Evolutionary conservation across 805 yeast genomes (phyloP).

Genomic region (Wickerhamiella australiensis): DNA sequence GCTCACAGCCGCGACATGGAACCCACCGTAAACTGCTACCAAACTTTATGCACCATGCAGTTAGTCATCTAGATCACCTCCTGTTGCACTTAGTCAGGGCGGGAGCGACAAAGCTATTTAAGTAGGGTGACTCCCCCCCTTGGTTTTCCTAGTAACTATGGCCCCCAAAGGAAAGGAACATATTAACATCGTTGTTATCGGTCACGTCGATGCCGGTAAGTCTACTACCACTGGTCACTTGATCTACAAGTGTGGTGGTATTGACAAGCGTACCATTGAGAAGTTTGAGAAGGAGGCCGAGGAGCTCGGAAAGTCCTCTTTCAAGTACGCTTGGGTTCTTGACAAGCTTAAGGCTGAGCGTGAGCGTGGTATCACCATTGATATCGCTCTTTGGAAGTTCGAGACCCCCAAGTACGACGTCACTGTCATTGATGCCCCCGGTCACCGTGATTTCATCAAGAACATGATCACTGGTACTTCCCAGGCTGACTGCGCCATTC

Average conservation of each 20-base stretch:
- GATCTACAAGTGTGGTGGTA: constrained; percentile 97
- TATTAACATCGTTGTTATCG: constrained; percentile 99
- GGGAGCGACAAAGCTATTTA: constrained; percentile 6
- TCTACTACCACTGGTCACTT: constrained; percentile 99
- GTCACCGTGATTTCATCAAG: constrained; percentile 94
- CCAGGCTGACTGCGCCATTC: constrained; percentile 85
- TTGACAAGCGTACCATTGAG: constrained; percentile 96
- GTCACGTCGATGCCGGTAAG: constrained; percentile 99
- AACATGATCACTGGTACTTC: constrained; percentile 93
- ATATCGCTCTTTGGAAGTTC: constrained; percentile 86
- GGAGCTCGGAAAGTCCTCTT: constrained; percentile 93
- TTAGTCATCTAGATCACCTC: constrained; percentile 5
- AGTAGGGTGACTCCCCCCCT: constrained; percentile 7
- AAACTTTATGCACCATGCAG: constrained; percentile 2
- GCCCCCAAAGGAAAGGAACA: constrained; percentile 71
- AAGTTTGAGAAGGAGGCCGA: constrained; percentile 98
- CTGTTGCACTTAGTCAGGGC: constrained; percentile 8
- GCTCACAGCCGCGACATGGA: no score
- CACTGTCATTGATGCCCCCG: constrained; percentile 91
- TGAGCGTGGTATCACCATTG: constrained; percentile 94
- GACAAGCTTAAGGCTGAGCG: constrained; percentile 94
- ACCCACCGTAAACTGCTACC: background rate
- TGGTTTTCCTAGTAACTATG: constrained; percentile 1
- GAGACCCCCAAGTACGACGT: constrained; percentile 82
- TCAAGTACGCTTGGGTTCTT: constrained; percentile 96